A percentile compares a stretch with the other conserved stretches of the same genome.
Evolutionary conservation across 352 stramenopile species (phyloP).

Genomic region (Aphanomyces astaci): DNA sequence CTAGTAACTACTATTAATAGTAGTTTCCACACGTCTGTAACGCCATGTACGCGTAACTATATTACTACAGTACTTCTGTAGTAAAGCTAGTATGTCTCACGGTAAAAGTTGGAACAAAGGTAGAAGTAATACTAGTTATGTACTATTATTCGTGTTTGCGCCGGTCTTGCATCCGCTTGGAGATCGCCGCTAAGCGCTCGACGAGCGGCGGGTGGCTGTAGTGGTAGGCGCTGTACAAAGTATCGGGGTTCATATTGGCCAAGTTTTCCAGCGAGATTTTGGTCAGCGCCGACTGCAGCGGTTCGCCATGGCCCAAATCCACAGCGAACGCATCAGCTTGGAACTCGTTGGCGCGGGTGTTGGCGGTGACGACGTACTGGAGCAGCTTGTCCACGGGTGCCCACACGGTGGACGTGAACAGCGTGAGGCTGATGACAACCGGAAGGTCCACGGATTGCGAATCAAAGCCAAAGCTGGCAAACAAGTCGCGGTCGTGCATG

Average conservation of each 20-base stretch:
- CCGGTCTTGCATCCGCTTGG: slow-evolving; percentile 25
- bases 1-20: too few relatives aligned
- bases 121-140: not conserved
- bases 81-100: too few relatives aligned
- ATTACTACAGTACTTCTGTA: too few relatives aligned
- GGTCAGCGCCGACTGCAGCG: slow-evolving; percentile 90
- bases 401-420: slow-evolving; percentile 80
- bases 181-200: slow-evolving; percentile 92
- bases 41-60: too few relatives aligned
- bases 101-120: too few relatives aligned
- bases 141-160: not conserved
- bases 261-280: slow-evolving; percentile 98
- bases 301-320: slow-evolving; percentile 80
- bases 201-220: slow-evolving; percentile 96
- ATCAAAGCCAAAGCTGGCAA: slow-evolving; percentile 69
- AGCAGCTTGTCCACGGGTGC: slow-evolving; percentile 69
- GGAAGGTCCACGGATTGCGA: slow-evolving; percentile 31
- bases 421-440: slow-evolving; percentile 72
- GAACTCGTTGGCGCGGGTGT: slow-evolving; percentile 77
- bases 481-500: slow-evolving; percentile 70
- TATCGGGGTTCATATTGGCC: slow-evolving; percentile 94
- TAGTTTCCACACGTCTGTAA: too few relatives aligned
- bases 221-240: slow-evolving; percentile 93
- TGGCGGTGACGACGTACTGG: slow-evolving; percentile 65
- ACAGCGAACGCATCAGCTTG: slow-evolving; percentile 92